Conservation (phyloP, 2,329 filamentous ascomycete genomes). For the Chaetomium strumarium region DNA sequence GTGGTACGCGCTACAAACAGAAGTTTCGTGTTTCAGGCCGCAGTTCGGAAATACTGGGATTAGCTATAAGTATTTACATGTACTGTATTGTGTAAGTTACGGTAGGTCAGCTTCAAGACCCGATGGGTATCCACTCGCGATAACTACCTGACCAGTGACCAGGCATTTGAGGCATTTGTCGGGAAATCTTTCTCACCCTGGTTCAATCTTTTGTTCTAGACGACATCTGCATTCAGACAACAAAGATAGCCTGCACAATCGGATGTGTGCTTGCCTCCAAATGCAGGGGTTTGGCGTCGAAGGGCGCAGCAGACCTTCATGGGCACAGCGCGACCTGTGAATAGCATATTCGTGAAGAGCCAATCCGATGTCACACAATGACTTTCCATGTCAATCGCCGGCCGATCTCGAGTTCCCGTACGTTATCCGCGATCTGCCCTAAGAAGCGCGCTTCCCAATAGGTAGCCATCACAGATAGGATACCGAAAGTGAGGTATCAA, state of each 20-base stretch:
- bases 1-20: too few species aligned
- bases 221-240: not conserved
- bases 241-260: not conserved
- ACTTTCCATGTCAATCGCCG: not conserved
- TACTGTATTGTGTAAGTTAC: too few species aligned
- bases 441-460: not conserved
- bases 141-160: too few species aligned
- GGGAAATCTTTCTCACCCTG: too few species aligned
- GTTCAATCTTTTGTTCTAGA: too few species aligned
- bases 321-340: not conserved
- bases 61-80: too few species aligned
- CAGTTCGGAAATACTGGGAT: too few species aligned
- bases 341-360: not conserved
- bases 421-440: not conserved
- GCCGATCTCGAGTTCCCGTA: slow-evolving; percentile 7
- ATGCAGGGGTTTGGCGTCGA: not conserved
- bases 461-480: not conserved
- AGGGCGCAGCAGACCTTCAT: not conserved
- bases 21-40: too few species aligned
- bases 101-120: too few species aligned
- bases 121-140: too few species aligned
- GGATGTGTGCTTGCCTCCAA: not conserved
- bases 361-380: not conserved
- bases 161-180: too few species aligned
- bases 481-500: not conserved